Evolutionary conservation across 805 yeast genomes (phyloP).

Genomic region (Pichia occidentalis): DNA sequence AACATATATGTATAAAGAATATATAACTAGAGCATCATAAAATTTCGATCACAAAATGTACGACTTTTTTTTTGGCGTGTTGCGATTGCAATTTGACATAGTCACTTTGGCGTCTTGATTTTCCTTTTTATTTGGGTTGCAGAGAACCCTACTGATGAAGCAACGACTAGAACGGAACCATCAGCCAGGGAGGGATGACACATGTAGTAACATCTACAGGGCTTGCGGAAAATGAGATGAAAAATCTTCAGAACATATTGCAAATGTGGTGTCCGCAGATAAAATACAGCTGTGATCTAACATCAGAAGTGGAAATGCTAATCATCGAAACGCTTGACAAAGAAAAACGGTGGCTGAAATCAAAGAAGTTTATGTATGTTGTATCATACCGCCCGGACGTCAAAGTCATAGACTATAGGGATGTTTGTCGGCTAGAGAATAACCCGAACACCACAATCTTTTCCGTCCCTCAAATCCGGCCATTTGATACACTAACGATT

Average conservation of each 20-base stretch:
- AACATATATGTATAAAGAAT: too few relatives aligned
- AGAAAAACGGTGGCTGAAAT: constrained; percentile 27
- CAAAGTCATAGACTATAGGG: constrained; percentile 41
- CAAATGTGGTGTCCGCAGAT: constrained; percentile 15
- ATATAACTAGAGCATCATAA: too few relatives aligned
- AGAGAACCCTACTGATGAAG: too few relatives aligned
- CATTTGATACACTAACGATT: constrained; percentile 38
- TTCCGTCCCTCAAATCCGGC: constrained; percentile 28
- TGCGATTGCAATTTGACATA: too few relatives aligned
- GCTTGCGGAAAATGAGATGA: constrained; percentile 17
- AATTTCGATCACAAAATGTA: too few relatives aligned
- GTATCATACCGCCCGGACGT: constrained; percentile 50
- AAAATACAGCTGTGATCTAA: constrained; percentile 23
- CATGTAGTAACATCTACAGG: constrained; percentile 26
- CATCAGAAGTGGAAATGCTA: constrained; percentile 22
- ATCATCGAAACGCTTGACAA: constrained; percentile 21
- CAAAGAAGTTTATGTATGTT: constrained; percentile 49
- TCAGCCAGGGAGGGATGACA: neutral
- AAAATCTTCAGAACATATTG: constrained; percentile 15
- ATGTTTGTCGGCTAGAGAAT: too few relatives aligned
- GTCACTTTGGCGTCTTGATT: too few relatives aligned
- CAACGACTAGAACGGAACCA: too few relatives aligned
- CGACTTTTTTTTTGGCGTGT: too few relatives aligned
- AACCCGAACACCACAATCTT: too few relatives aligned
- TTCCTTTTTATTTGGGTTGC: too few relatives aligned